A percentile compares a stretch with the other conserved stretches of the same genome.
phyloP scores from a whole-genome alignment of 208 protist genomes.

The Leishmania braziliensis region DNA sequence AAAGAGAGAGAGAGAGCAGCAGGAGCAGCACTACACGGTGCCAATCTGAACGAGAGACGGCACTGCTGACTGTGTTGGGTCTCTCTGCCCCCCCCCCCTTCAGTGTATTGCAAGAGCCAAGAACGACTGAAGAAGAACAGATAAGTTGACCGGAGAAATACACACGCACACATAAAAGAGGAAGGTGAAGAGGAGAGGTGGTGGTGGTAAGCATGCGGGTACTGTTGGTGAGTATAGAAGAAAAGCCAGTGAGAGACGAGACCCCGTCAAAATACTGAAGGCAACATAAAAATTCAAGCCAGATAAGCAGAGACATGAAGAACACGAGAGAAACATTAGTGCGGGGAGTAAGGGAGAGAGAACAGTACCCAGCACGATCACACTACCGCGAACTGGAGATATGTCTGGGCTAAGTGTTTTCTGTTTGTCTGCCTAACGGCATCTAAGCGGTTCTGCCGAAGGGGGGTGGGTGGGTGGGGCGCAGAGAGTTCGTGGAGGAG shows the following conservation, averaged over 20 bases:
- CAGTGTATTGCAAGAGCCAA: neutral
- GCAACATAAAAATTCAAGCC: neutral
- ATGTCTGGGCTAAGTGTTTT: neutral
- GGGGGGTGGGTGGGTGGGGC: neutral
- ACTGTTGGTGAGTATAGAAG: neutral
- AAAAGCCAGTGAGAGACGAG: neutral
- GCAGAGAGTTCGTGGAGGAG: neutral
- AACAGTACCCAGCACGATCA: neutral
- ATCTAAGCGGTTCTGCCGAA: neutral
- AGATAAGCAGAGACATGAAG: neutral
- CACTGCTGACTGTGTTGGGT: neutral
- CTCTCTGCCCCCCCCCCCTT: neutral
- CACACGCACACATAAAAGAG: neutral
- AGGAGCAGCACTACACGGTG: neutral
- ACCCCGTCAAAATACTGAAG: neutral
- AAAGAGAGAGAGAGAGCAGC: neutral
- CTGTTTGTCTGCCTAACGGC: neutral
- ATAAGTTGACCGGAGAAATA: neutral
- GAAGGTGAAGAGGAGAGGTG: neutral
- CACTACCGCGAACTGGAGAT: neutral
- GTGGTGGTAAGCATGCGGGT: neutral
- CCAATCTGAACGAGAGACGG: neutral
- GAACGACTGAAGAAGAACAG: neutral
- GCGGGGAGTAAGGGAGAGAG: neutral
- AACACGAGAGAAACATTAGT: neutral